Evolutionary conservation across 1,139 yeast species (phyloP), one percentile per base, ranked within the genome.

Genomic region (Scheffersomyces illinoinensis): DNA sequence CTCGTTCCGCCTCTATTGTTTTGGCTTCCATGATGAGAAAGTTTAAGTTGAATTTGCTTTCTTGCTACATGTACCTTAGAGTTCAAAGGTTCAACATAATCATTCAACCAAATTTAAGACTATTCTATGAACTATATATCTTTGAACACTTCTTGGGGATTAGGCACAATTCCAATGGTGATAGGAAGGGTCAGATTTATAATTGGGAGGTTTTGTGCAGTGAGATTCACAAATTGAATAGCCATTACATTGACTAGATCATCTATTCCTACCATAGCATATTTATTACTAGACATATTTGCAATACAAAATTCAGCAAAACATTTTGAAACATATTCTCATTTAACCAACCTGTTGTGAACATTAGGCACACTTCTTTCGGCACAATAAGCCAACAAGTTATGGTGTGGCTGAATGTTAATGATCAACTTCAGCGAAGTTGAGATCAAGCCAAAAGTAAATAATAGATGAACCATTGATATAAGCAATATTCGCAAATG

Each of bases 1-100:
- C 97, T 0, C 78, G 98, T 58, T 89, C 96, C 23, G 98, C 97
- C 0, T 88, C 97, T 0, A 90, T 93, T 50, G 90, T 96, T 64
- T 91, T 93, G 63, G 97, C 98, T 3, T 93, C 91, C 68, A 89
- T 91, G 59, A 92, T 93, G 97, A 88, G 86, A 64, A 76, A 91
- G 56, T 76, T 87, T 59, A 78, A 84, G 39, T 79, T 91, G 60
- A 86, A 87, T 53, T 74, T 93, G 51, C 83, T 93, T 18, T 81
- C 89, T 55, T 93, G 97, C 3, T 93, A 92, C 69, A 75, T 92
- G 67, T 89, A 81, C 73, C 96, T 92, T 33, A 77, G 98, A 57
- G 96, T 92, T 5, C 84, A 96, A 57, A 78, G 98, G 54, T 82
- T 93, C 66, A 93, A 93, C 71, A 91, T 93, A 56, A 91, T 93